phyloP scores from a whole-genome alignment of 176 grass and related monocot species.

The Aegilops tauschii region DNA sequence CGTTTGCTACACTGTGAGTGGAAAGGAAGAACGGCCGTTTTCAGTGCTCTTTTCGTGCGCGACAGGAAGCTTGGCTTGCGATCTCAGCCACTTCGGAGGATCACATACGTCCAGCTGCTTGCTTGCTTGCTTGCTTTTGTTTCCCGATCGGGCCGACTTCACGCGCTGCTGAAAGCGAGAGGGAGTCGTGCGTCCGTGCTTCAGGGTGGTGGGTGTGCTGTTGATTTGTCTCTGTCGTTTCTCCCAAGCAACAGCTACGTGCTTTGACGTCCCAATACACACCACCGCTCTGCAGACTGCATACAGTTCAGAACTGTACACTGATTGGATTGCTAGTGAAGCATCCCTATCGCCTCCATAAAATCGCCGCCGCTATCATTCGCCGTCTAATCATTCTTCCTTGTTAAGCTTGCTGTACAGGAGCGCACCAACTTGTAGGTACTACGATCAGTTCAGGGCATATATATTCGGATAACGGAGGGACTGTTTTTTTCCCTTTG shows the following conservation, averaged over 20 bases:
- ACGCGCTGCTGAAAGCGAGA: background rate
- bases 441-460: too few species aligned
- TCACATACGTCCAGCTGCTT: background rate
- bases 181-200: too few species aligned
- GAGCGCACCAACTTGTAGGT: background rate
- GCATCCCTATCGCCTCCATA: conserved; percentile 1
- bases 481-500: too few species aligned
- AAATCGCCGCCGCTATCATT: background rate
- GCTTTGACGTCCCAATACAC: background rate
- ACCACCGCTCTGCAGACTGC: background rate
- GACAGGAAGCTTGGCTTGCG: conserved; percentile 16
- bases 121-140: background rate
- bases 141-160: background rate
- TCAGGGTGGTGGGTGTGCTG: background rate
- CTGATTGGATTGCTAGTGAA: conserved; percentile 37
- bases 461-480: too few species aligned
- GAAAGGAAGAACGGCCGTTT: background rate
- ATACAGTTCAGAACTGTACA: background rate
- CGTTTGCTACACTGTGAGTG: background rate
- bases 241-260: conserved; percentile 28
- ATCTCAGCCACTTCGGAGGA: conserved; percentile 14
- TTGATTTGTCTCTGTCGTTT: conserved; percentile 29
- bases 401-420: background rate
- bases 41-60: too few species aligned
- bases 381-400: background rate